These are phyloP conservation scores for Trichoderma harzianum DNA, from an alignment of 2,329 filamentous ascomycete genomes.

Conservation along the genomic window DNA sequence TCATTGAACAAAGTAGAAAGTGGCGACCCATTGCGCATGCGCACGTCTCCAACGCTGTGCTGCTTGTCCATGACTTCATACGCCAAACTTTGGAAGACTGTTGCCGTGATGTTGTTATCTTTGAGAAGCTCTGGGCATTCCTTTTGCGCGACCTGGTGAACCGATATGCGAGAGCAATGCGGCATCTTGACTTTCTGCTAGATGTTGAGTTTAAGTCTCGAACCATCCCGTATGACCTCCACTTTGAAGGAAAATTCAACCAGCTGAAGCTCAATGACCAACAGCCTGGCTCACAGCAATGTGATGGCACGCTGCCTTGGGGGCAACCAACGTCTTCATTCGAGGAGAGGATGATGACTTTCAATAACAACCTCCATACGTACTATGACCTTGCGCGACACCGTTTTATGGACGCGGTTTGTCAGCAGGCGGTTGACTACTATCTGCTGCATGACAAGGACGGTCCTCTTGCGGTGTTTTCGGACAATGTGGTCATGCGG, in stretches of 20 bases:
- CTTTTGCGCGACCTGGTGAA: constrained; percentile 41
- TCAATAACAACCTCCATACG: constrained; percentile 57
- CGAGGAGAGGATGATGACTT: constrained; percentile 44
- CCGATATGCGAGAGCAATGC: constrained; percentile 46
- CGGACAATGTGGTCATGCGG: constrained; percentile 45
- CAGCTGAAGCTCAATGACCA: constrained; percentile 19
- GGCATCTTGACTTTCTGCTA: constrained; percentile 51
- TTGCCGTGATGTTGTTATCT: constrained; percentile 44
- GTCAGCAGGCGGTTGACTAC: constrained; percentile 54
- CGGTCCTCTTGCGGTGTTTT: constrained; percentile 53
- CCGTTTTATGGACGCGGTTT: constrained; percentile 62
- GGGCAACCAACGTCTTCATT: neutral
- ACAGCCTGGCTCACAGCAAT: neutral
- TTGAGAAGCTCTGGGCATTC: constrained; percentile 40
- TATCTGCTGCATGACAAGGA: constrained; percentile 47
- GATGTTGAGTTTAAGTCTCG: constrained; percentile 22
- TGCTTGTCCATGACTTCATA: constrained; percentile 53
- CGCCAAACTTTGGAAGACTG: constrained; percentile 37
- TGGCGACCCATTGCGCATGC: constrained; percentile 48
- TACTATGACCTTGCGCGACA: constrained; percentile 62
- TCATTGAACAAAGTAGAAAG: constrained; percentile 44
- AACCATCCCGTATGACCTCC: constrained; percentile 26
- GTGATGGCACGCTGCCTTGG: too few species aligned
- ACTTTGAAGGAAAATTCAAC: constrained; percentile 19
- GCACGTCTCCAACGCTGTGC: constrained; percentile 51